Conservation (phyloP, 192 early-diverging fungal genomes). For the Phycomyces nitens region DNA sequence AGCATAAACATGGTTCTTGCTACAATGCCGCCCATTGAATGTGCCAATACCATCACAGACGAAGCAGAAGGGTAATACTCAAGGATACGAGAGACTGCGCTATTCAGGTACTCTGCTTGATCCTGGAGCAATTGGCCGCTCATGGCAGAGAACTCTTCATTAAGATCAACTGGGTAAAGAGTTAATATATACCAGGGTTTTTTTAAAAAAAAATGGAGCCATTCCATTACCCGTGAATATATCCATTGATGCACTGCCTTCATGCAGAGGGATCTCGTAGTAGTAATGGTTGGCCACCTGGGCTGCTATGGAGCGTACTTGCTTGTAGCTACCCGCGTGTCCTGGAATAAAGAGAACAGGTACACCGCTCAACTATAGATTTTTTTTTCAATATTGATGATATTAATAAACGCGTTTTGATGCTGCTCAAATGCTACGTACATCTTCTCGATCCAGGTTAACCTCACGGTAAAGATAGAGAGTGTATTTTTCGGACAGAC, state of each 20-base stretch:
- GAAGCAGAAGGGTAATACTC: conserved; percentile 57
- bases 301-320: conserved; percentile 80
- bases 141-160: conserved; percentile 90
- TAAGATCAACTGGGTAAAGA: conserved; percentile 65
- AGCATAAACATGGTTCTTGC: conserved; percentile 74
- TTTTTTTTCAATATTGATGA: neutral
- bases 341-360: conserved; percentile 94
- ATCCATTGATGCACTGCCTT: conserved; percentile 36
- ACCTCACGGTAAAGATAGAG: conserved; percentile 74
- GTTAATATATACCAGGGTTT: neutral
- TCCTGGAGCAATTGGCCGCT: conserved; percentile 69
- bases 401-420: neutral
- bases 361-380: conserved; percentile 51
- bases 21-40: conserved; percentile 98
- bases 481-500: conserved; percentile 65
- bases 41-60: conserved; percentile 77
- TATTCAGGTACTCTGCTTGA: conserved; percentile 82
- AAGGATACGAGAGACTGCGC: conserved; percentile 67
- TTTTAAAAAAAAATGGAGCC: neutral
- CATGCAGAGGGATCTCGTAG: conserved; percentile 1
- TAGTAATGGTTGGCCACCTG: conserved; percentile 57
- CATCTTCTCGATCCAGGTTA: conserved; percentile 41
- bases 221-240: conserved; percentile 49
- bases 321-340: conserved; percentile 91
- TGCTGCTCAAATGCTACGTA: conserved; percentile 6